Evolutionary conservation across 2,329 filamentous ascomycete species (phyloP).

Genomic region (Penicillium sp.): DNA sequence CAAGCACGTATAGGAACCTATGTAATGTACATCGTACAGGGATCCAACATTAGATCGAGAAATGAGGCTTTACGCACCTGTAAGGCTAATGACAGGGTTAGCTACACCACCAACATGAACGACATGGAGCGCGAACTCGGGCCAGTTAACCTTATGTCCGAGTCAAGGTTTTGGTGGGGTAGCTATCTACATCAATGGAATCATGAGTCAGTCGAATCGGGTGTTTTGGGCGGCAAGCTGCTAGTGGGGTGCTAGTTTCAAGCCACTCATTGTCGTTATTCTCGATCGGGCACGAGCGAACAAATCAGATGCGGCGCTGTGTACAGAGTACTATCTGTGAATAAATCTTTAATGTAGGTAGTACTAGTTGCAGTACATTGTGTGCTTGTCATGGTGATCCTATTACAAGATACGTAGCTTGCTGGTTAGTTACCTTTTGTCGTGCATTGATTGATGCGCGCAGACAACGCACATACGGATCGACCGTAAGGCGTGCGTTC

Average conservation of each 20-base stretch:
- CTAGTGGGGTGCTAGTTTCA: not conserved
- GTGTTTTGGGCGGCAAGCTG: not conserved
- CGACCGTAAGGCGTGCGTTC: not conserved
- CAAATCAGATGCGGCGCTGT: not conserved
- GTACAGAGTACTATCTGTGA: not conserved
- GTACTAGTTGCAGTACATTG: not conserved
- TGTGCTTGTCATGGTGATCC: not conserved
- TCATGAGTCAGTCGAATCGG: slow-evolving; percentile 2
- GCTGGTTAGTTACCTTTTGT: not conserved
- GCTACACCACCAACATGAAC: slow-evolving; percentile 14
- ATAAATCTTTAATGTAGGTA: too few relatives aligned
- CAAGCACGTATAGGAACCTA: too few relatives aligned
- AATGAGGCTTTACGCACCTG: slow-evolving; percentile 5
- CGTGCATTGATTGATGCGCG: not conserved
- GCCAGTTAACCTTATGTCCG: slow-evolving; percentile 17
- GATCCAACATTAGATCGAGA: slow-evolving; percentile 1
- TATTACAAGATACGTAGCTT: slow-evolving; percentile 9
- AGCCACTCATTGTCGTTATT: not conserved
- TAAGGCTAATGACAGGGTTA: slow-evolving; percentile 13
- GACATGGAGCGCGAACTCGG: slow-evolving; percentile 6
- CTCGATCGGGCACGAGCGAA: not conserved
- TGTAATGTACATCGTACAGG: not conserved
- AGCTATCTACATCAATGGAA: not conserved
- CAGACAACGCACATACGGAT: not conserved
- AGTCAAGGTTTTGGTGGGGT: slow-evolving; percentile 12